Evolutionary conservation across 2,329 filamentous ascomycete genomes (phyloP).

Genomic region (Colletotrichum liriopes): DNA sequence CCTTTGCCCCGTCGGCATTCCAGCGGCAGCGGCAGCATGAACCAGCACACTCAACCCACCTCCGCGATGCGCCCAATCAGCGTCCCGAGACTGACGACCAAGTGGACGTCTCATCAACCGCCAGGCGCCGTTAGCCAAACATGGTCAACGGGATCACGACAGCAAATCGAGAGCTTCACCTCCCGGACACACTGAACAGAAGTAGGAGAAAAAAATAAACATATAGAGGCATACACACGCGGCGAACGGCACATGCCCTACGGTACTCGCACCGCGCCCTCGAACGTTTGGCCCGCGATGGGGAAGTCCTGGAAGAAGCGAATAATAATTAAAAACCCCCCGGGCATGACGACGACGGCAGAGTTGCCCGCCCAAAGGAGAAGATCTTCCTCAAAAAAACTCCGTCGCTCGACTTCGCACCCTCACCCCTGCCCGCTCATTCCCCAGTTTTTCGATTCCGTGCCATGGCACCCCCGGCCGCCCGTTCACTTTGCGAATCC

Average conservation of each 20-base stretch:
- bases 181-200: neutral
- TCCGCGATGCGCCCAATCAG: constrained; percentile 39
- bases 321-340: neutral
- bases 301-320: constrained; percentile 4
- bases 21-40: constrained; percentile 31
- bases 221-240: no score
- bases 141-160: constrained; percentile 34
- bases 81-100: constrained; percentile 43
- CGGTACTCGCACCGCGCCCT: constrained; percentile 11
- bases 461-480: constrained; percentile 30
- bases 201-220: neutral
- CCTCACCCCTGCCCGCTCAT: constrained; percentile 2
- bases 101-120: constrained; percentile 44
- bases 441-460: constrained; percentile 30
- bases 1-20: neutral
- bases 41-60: constrained; percentile 34
- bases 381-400: constrained; percentile 20
- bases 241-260: neutral
- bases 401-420: constrained; percentile 16
- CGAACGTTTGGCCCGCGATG: neutral
- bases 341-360: constrained; percentile 19
- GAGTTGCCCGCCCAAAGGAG: constrained; percentile 12
- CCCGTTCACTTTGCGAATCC: constrained; percentile 29
- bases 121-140: constrained; percentile 39
- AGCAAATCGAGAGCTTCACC: constrained; percentile 12